These are phyloP conservation scores for Zygosaccharomyces pseudobailii DNA, from an alignment of 1,139 yeast genomes.

Conservation along the genomic window DNA sequence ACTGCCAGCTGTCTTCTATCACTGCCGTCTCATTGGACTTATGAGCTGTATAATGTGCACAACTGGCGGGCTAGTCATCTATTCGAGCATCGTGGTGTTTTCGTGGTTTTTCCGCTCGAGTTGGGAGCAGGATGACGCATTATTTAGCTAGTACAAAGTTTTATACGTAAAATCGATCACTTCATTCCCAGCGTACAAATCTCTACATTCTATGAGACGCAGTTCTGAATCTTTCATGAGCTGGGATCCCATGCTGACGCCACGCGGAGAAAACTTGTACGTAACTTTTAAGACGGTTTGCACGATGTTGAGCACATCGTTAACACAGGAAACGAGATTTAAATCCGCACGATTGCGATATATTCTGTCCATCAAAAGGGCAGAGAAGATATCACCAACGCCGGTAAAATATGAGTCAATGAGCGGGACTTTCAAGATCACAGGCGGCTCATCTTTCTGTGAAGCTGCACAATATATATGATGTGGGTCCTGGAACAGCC, in stretches of 20 bases:
- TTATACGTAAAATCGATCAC: slow-evolving; percentile 13
- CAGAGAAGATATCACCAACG: slow-evolving; percentile 87
- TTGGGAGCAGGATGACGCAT: slow-evolving; percentile 31
- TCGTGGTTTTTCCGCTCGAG: slow-evolving; percentile 53
- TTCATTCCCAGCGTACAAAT: slow-evolving; percentile 14
- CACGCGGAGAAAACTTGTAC: slow-evolving; percentile 17
- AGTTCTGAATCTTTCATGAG: slow-evolving; percentile 34
- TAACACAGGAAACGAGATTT: slow-evolving; percentile 22
- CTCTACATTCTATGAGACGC: slow-evolving; percentile 30
- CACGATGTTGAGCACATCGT: slow-evolving; percentile 30
- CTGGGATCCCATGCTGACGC: slow-evolving; percentile 24
- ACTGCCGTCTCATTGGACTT: slow-evolving; percentile 50
- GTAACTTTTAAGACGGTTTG: slow-evolving; percentile 31
- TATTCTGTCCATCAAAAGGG: slow-evolving; percentile 58
- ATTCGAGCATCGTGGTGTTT: slow-evolving; percentile 62
- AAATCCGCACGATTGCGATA: slow-evolving; percentile 15
- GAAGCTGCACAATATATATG: slow-evolving; percentile 38
- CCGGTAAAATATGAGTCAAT: slow-evolving; percentile 82
- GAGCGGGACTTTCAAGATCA: slow-evolving; percentile 44
- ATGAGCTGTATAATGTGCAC: slow-evolving; percentile 64
- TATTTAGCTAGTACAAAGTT: slow-evolving; percentile 23
- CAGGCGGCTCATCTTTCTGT: slow-evolving; percentile 19
- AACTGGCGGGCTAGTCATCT: slow-evolving; percentile 67
- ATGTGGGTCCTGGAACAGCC: slow-evolving; percentile 23
- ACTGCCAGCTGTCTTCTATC: slow-evolving; percentile 61